phyloP scores from a whole-genome alignment of 768 basidiomycete genomes.

The Crucibulum laeve region DNA sequence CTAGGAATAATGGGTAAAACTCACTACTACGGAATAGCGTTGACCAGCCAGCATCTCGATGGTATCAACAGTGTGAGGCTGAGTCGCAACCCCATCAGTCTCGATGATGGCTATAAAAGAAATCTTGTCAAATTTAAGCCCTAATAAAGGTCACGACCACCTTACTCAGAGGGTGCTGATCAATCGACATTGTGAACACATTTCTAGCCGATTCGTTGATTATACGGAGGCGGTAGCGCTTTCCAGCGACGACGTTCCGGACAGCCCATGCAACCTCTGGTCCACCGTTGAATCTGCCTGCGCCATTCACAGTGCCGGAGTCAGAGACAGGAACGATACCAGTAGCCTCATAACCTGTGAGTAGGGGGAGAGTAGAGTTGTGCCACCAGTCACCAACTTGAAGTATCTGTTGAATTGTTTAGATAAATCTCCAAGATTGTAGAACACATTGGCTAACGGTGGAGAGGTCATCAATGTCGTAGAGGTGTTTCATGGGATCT shows the following conservation, averaged over 20 bases:
- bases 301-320: slow-evolving; percentile 42
- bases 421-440: slow-evolving; percentile 9
- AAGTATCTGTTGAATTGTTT: slow-evolving; percentile 19
- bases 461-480: slow-evolving; percentile 13
- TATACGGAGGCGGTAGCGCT: slow-evolving; percentile 51
- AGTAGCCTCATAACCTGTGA: slow-evolving; percentile 20
- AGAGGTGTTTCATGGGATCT: slow-evolving; percentile 5
- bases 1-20: not conserved
- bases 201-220: slow-evolving; percentile 44
- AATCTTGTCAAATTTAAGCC: slow-evolving; percentile 12
- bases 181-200: slow-evolving; percentile 32
- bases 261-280: slow-evolving; percentile 32
- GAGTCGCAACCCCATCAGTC: slow-evolving; percentile 32
- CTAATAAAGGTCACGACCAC: not conserved
- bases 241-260: slow-evolving; percentile 34
- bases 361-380: slow-evolving; percentile 17
- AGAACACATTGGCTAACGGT: slow-evolving; percentile 8
- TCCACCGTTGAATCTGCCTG: slow-evolving; percentile 36
- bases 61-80: slow-evolving; percentile 27
- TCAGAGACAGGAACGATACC: slow-evolving; percentile 26
- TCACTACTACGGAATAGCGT: slow-evolving; percentile 38
- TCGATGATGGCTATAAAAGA: slow-evolving; percentile 26
- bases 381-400: slow-evolving; percentile 40
- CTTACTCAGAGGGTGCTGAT: slow-evolving; percentile 21
- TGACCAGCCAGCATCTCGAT: slow-evolving; percentile 43